Evolutionary conservation across 768 basidiomycete genomes (phyloP).

Genomic region (Suillus lakei): DNA sequence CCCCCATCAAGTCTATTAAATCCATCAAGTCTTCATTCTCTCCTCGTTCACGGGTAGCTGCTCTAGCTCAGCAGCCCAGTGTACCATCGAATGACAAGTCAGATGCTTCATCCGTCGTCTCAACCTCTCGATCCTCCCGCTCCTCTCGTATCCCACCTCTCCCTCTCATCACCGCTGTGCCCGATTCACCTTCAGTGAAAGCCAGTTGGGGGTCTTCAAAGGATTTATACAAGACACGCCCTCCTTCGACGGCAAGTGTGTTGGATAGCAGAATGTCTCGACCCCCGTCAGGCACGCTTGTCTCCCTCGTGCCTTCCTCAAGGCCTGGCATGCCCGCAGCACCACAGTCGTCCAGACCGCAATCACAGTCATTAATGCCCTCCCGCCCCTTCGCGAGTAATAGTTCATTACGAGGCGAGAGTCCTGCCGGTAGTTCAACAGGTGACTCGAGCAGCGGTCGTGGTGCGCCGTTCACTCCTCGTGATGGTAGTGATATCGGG

Average conservation of each 20-base stretch:
- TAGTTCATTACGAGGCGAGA: constrained; percentile 50
- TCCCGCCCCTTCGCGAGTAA: constrained; percentile 61
- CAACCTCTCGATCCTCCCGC: constrained; percentile 25
- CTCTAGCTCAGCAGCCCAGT: constrained; percentile 2
- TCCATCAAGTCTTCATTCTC: constrained; percentile 16
- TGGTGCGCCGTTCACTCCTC: constrained; percentile 70
- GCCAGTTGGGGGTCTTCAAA: constrained; percentile 14
- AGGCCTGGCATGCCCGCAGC: constrained; percentile 11
- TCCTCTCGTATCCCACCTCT: constrained; percentile 32
- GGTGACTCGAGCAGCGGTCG: constrained; percentile 84
- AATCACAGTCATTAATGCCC: constrained; percentile 31
- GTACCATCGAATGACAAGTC: constrained; percentile 29
- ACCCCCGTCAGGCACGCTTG: constrained; percentile 13
- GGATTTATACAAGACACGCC: constrained; percentile 17
- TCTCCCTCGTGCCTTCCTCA: constrained; percentile 14
- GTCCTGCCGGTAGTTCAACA: constrained; percentile 79
- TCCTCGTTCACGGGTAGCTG: constrained; percentile 19
- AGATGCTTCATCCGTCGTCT: constrained; percentile 29
- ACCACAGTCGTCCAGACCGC: constrained; percentile 25
- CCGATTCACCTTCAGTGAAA: constrained; percentile 37
- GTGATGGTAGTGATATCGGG: constrained; percentile 72
- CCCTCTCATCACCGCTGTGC: constrained; percentile 36
- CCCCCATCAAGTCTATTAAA: constrained; percentile 18
- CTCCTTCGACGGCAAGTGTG: constrained; percentile 15
- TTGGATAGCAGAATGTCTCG: constrained; percentile 18